Conservation (phyloP, 208 protist species). For the Crithidia thermophila region DNA sequence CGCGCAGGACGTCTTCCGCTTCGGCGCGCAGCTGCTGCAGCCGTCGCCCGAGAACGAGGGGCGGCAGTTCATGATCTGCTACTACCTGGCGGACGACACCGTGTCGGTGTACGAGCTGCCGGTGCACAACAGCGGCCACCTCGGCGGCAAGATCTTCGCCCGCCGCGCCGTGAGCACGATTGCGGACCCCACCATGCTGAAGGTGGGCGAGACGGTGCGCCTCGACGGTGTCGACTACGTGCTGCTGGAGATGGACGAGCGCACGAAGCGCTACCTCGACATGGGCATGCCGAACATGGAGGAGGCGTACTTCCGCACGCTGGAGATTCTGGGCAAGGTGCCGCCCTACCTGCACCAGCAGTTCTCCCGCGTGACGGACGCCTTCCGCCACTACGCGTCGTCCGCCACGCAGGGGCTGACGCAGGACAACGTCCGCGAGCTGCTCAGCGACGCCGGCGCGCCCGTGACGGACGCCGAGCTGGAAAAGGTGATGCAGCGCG, state of each 20-base stretch:
- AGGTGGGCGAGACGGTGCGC: conserved; percentile 70
- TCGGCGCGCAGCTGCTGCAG: conserved; percentile 71
- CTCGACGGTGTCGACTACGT: conserved; percentile 71
- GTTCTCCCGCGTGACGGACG: conserved; percentile 71
- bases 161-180: conserved; percentile 79
- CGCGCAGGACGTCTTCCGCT: conserved; percentile 92
- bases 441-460: conserved; percentile 63
- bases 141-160: conserved; percentile 92
- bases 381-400: conserved; percentile 81
- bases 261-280: conserved; percentile 71
- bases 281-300: conserved; percentile 79
- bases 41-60: conserved; percentile 60
- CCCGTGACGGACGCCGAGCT: conserved; percentile 51
- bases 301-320: conserved; percentile 67
- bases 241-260: conserved; percentile 74
- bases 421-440: conserved; percentile 53
- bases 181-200: conserved; percentile 52
- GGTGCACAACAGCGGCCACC: conserved; percentile 93
- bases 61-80: conserved; percentile 88
- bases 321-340: conserved; percentile 65
- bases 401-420: conserved; percentile 59
- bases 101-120: conserved; percentile 92
- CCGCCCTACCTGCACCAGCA: conserved; percentile 64
- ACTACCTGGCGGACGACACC: conserved; percentile 96
- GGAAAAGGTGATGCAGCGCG: conserved; percentile 55